Evolutionary conservation across 495 filamentous ascomycete species (phyloP).

Genomic region (Penicillium roqueforti): DNA sequence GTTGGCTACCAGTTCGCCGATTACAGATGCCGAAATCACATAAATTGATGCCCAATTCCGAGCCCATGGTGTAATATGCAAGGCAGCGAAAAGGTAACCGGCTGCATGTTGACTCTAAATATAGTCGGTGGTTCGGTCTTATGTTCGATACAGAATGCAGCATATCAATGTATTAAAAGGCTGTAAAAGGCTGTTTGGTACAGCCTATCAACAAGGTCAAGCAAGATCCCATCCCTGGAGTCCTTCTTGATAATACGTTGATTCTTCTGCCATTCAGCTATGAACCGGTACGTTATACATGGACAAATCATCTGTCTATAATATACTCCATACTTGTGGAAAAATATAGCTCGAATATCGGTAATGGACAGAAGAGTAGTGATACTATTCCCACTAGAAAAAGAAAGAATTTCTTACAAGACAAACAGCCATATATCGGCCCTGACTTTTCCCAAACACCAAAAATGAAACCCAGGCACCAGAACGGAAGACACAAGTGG

Average conservation of each 20-base stretch:
- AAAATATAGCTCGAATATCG: neutral
- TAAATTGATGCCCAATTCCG: neutral
- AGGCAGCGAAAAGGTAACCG: neutral
- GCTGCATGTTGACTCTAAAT: neutral
- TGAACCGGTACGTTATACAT: neutral
- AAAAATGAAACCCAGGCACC: neutral
- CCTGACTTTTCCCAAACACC: constrained; percentile 21
- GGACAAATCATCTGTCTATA: neutral
- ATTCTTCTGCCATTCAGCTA: neutral
- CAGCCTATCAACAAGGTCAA: neutral
- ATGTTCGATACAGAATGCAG: neutral
- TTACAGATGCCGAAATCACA: neutral
- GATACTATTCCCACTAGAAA: constrained; percentile 12
- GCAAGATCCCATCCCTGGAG: no score
- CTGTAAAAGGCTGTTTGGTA: neutral
- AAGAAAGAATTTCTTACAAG: constrained; percentile 2
- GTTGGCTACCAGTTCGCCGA: neutral
- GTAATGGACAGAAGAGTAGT: constrained; percentile 9
- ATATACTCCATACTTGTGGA: neutral
- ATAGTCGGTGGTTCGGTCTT: neutral
- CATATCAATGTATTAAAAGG: no score
- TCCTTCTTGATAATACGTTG: neutral
- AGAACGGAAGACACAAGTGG: neutral
- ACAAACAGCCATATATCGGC: constrained; percentile 9
- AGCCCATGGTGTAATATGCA: neutral